Base-by-base conservation (phyloP, 108 stramenopile genomes). In the Schizochytrium sp. region DNA sequence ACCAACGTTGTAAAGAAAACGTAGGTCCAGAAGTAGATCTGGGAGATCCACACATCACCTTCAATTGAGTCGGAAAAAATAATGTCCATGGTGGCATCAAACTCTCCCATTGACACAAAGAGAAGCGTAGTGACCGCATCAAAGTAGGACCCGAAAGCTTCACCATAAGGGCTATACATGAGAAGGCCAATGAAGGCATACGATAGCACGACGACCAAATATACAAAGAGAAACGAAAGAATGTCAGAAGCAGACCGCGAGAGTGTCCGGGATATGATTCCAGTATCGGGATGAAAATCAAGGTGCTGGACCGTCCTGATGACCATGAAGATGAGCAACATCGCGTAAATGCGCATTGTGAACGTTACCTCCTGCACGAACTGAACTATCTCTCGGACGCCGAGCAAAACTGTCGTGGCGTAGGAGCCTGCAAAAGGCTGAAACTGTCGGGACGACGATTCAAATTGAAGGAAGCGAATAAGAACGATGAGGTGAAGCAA, bases 61-160 rank as follows among this genome's bases (percentile, higher is more conserved):
- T 83, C 16, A 6, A 53, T 53, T 2, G 23, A 8, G 25, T 47
- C 28, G 48, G 45, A 47, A 45, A 53, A 83, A 23, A 83, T 47
- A 34, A 53, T 23, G 14, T 6, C 23, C 48, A 83, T 83, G 45
- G 76, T 28, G 0, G 19, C 76, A 53, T 83, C 76, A 83, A 83
- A 83, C 23, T 83, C 76, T 14, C 76, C 76, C 48, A 83, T 53
- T 3, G 76, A 83, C n/a, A 83, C 51, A 83, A 83, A 83, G 48
- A 83, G 51, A 8, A 83, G 76, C 3, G 76, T 83, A 6, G n/a
- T 47, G 10, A 83, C 45, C 10, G 76, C 44, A 2, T 53, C 76
- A 3, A n/a, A 47, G 51, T 25, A 83, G 1, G 76, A 21, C 0
- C 14, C 14, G 1, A 83, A 83, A 45, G 48, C 76, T 12, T 23